Base-by-base conservation (phyloP, 2,329 filamentous ascomycete genomes). In the Ophiostoma sp. region DNA sequence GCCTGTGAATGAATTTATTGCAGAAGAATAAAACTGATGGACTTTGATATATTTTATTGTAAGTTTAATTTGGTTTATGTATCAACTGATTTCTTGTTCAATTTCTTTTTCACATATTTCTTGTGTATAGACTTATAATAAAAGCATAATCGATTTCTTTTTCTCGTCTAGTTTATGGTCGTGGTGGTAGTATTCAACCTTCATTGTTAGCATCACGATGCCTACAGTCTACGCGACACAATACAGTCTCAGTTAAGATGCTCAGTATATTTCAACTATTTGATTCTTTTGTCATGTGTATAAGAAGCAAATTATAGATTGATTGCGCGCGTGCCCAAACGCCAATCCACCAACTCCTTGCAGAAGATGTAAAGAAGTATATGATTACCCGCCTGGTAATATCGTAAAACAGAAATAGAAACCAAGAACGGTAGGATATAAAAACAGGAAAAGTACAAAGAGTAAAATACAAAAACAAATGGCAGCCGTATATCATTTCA, bases 401-500 rank as follows among this genome's bases (percentile, higher is more conserved):
- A 15, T 48, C 7, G 17, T 25, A n/a, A 55, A 15, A 55, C 19
- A 25, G 36, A 64, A 17, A 19, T 28, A 48, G 52, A 52, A 31
- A 48, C 70, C 2, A 4, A 22, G n/a, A n/a, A n/a, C n/a, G n/a
- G n/a, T n/a, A 63, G 8, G 11, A 66, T 28, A 66, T 12, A 48
- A 33, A 42, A 45, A 66, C 17, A 25, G 48, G 57, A 61, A 17
- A 15, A 45, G 33, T 36, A 42, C 19, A 33, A 66, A 50, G 9
- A 25, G 19, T 9, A 28, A 69, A 31, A 31, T 3, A n/a, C 22
- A 61, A 25, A 36, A 39, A 22, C n/a, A 33, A 59, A 50, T 33
- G 17, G 59, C 50, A 55, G 64, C 57, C 73, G 57, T 72, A 42
- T 70, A 39, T 61, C 55, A 12, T 55, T 61, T 61, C 31, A 31